Base-by-base conservation (phyloP, 1,284 basidiomycete species). In the Agroathelia rolfsii region DNA sequence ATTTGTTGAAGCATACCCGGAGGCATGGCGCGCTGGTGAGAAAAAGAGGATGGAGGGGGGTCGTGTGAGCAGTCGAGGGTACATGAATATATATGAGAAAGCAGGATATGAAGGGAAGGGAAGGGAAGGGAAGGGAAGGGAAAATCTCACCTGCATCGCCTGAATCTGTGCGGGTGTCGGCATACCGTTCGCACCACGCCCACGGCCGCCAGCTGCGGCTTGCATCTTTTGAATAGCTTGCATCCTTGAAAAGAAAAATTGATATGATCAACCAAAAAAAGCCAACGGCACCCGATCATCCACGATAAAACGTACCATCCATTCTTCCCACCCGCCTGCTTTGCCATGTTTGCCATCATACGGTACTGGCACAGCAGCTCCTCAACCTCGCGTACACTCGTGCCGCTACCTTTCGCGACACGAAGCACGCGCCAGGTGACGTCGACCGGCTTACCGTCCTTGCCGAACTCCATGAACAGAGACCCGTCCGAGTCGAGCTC, bases 321-420 rank as follows among this genome's bases (percentile, higher is more conserved):
- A 42, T 87, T 86, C 71, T 95, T 96, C 22, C 94, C 95, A 28
- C 94, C 94, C 11, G 92, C 90, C 52, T 89, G 83, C 62, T 92
- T 94, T 14, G 92, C 92, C 87, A 95, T 93, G 49, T 87, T 90
- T 32, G 87, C 80, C 86, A 96, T 94, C 84, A 95, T 92, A 32
- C 86, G 76, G 48, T 95, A 94, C 59, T 96, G 93, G 49, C 88
- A 86, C 20, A 98, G 62, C 38, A 97, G 61, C 52, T 97, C 94
- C 55, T 99, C 94, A 13, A 98, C 93, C 60, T 99, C 95, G 40
- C 89, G 72, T 24, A 99, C 87, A 43, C 78, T 87, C 25, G 94
- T 97, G n/a, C 94, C 94, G 46, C 87, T 92, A 22, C 94, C 94
- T 43, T 76, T 69, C 1, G 95, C 95, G 15, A 99, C 88, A 35